Conservation (phyloP, 805 yeast species). For the Saccharomycopsis microspora region DNA sequence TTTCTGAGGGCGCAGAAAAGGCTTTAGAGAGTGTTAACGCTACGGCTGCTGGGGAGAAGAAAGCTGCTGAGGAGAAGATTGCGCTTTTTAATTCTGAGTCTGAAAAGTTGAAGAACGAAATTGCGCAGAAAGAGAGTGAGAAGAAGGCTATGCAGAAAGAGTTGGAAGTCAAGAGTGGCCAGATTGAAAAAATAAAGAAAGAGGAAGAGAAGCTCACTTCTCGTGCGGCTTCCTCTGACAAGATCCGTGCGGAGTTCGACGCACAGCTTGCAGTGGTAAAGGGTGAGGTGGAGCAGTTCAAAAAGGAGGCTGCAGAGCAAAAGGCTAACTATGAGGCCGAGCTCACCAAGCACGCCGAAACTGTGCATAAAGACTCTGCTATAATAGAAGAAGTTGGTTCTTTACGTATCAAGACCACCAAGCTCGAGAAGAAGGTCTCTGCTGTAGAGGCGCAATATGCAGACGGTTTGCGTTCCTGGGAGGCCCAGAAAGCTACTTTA, state of each 20-base stretch:
- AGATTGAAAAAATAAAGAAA: neutral
- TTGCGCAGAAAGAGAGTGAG: neutral
- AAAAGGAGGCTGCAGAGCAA: constrained; percentile 26
- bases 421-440: constrained; percentile 17
- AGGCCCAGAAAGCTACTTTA: constrained; percentile 27
- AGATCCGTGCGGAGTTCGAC: constrained; percentile 23
- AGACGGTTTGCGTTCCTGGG: constrained; percentile 34
- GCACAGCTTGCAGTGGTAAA: constrained; percentile 23
- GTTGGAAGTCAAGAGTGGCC: neutral
- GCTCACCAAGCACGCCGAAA: constrained; percentile 41
- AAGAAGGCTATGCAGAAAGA: constrained; percentile 1
- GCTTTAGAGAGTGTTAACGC: constrained; percentile 44
- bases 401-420: constrained; percentile 21
- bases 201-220: too few species aligned
- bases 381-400: constrained; percentile 26
- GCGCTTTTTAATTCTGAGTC: neutral
- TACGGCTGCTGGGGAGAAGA: constrained; percentile 38
- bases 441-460: constrained; percentile 21
- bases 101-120: constrained; percentile 12
- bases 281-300: constrained; percentile 32
- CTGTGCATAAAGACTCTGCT: constrained; percentile 29
- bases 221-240: constrained; percentile 13
- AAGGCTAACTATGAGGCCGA: constrained; percentile 44
- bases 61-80: constrained; percentile 12
- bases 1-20: constrained; percentile 57